Conservation (phyloP, 163 green algal species). For the Botryococcus braunii region DNA sequence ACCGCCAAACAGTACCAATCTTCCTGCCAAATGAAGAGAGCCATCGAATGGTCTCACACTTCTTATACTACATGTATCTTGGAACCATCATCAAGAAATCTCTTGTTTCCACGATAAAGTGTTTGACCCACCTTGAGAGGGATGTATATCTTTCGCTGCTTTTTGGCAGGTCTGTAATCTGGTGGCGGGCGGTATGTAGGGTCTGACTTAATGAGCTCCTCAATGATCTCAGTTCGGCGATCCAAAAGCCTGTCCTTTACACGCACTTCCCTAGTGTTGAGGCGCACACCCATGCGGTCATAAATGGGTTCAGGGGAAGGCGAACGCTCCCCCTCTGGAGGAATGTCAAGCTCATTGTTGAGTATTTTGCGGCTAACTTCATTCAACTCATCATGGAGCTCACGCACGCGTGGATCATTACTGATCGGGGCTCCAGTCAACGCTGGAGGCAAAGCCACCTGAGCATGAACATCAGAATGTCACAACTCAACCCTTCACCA, state of each 20-base stretch:
- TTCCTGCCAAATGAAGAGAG: too few species aligned
- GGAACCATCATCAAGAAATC: too few species aligned
- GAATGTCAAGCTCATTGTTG: constrained; percentile 61
- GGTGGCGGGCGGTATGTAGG: constrained; percentile 66
- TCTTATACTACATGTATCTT: too few species aligned
- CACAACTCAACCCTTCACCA: too few species aligned
- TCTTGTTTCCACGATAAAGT: too few species aligned
- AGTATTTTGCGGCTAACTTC: constrained; percentile 45
- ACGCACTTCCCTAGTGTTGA: constrained; percentile 28
- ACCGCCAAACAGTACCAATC: too few species aligned
- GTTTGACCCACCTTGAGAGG: too few species aligned
- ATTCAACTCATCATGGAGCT: constrained; percentile 53
- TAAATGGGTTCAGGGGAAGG: constrained; percentile 73
- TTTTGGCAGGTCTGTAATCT: constrained; percentile 69
- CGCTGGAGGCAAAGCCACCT: constrained; percentile 50
- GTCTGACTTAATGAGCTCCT: constrained; percentile 86
- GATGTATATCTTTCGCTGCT: constrained; percentile 79
- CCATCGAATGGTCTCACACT: too few species aligned
- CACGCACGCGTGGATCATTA: constrained; percentile 49
- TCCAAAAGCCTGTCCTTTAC: constrained; percentile 61
- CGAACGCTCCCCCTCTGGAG: constrained; percentile 73
- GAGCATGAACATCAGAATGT: constrained; percentile 6
- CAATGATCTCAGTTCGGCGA: constrained; percentile 60
- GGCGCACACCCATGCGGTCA: constrained; percentile 60
- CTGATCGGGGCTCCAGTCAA: constrained; percentile 40